Conservation (phyloP, 2,329 filamentous ascomycete genomes). For the Bipolaris zeicola region DNA sequence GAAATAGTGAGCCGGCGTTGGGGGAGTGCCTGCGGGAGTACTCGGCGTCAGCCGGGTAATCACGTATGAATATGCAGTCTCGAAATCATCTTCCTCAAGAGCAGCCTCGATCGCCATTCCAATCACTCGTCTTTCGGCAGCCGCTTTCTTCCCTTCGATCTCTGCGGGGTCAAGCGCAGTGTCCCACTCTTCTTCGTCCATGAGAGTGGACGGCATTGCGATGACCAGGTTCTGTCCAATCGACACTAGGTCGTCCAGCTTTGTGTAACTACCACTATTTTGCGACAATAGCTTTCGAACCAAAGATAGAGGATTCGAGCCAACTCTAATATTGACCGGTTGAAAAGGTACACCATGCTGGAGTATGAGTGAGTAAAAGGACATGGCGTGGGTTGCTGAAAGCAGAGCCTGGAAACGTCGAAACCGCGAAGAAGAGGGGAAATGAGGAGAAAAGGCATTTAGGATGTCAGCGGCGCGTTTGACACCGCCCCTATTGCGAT, state of each 20-base stretch:
- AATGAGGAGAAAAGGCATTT: conserved; percentile 65
- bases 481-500: conserved; percentile 74
- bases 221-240: conserved; percentile 70
- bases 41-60: conserved; percentile 67
- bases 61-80: conserved; percentile 85
- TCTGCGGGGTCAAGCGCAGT: conserved; percentile 22
- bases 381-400: conserved; percentile 74
- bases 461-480: conserved; percentile 71
- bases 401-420: conserved; percentile 68
- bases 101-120: conserved; percentile 83
- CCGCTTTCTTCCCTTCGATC: conserved; percentile 41
- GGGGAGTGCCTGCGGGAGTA: conserved; percentile 26
- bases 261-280: conserved; percentile 74
- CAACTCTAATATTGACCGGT: conserved; percentile 77
- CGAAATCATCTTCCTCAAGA: conserved; percentile 77
- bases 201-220: conserved; percentile 40
- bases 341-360: conserved; percentile 82
- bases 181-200: conserved; percentile 59
- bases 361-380: conserved; percentile 76
- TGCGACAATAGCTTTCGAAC: conserved; percentile 76
- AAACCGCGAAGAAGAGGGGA: conserved; percentile 59
- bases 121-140: conserved; percentile 69
- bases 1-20: conserved; percentile 30
- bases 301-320: conserved; percentile 74
- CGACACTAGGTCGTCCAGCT: conserved; percentile 72